A percentile compares a stretch with the other conserved stretches of the same genome.
Evolutionary conservation across 371 early-diverging fungal genomes (phyloP).

Genomic region (Thermomucor indicae-seudaticae): DNA sequence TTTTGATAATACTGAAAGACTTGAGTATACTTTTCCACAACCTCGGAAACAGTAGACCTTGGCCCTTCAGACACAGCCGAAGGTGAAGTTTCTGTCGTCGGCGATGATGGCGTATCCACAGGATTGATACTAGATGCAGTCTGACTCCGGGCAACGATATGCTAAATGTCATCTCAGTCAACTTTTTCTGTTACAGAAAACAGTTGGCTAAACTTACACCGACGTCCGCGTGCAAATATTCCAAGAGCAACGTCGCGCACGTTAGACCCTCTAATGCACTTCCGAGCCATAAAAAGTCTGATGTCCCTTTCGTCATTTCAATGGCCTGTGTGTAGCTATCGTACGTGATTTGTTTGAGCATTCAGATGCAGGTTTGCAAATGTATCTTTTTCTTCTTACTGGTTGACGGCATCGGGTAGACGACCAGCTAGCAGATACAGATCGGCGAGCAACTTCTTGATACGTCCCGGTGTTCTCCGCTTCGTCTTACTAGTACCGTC

Average conservation of each 20-base stretch:
- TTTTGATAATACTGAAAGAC: constrained; percentile 43
- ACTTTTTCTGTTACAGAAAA: too few species aligned
- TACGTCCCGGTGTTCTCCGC: constrained; percentile 67
- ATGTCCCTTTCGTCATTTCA: constrained; percentile 60
- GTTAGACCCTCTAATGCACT: constrained; percentile 72
- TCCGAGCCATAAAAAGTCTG: constrained; percentile 79
- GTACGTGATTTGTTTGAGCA: too few species aligned
- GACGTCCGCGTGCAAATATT: constrained; percentile 58
- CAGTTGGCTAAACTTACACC: constrained; percentile 44
- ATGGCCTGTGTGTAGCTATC: constrained; percentile 64
- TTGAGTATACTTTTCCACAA: constrained; percentile 45
- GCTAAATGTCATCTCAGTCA: constrained; percentile 4
- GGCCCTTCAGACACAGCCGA: constrained; percentile 19
- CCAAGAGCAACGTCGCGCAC: constrained; percentile 58
- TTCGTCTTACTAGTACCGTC: constrained; percentile 24
- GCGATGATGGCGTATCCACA: constrained; percentile 11
- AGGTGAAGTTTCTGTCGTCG: constrained; percentile 22
- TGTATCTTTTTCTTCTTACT: constrained; percentile 30
- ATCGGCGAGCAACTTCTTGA: constrained; percentile 76
- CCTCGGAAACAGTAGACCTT: constrained; percentile 37
- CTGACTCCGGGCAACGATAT: constrained; percentile 20
- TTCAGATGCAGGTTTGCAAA: too few species aligned
- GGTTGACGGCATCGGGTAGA: constrained; percentile 66
- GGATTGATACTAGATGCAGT: constrained; percentile 5
- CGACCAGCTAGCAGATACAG: constrained; percentile 76